These are phyloP conservation scores for Gossypium longicalyx DNA, from an alignment of 345 rosid species.

Conservation along the genomic window DNA sequence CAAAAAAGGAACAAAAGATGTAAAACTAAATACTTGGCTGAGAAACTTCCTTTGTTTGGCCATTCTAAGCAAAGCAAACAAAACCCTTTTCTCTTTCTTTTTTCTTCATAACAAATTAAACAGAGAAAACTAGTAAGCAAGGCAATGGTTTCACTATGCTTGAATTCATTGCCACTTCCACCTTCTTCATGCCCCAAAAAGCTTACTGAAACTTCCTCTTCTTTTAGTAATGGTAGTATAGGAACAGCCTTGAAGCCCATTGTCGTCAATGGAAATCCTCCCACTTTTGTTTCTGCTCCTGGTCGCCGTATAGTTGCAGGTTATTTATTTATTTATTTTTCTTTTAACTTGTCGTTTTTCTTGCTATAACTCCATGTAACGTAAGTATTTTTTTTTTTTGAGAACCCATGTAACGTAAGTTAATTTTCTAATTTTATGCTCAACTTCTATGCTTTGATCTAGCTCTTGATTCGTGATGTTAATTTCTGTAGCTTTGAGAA, in stretches of 20 bases:
- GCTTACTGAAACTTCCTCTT: conserved; percentile 35
- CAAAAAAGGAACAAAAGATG: background rate
- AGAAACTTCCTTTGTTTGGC: conserved; percentile 5
- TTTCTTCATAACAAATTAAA: conserved; percentile 17
- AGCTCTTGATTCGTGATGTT: conserved; percentile 43
- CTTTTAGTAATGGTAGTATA: conserved; percentile 15
- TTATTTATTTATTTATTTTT: conserved; percentile 12
- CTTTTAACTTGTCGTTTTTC: background rate
- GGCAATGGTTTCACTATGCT: conserved; percentile 59
- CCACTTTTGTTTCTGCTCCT: conserved; percentile 90
- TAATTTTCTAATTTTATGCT: background rate
- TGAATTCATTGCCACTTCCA: conserved; percentile 50
- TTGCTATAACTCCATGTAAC: background rate
- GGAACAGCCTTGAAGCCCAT: conserved; percentile 53
- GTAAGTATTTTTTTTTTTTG: too few species aligned
- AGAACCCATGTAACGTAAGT: background rate
- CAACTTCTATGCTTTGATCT: background rate
- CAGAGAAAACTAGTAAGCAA: conserved; percentile 16
- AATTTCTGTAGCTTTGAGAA: background rate
- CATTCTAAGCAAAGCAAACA: background rate
- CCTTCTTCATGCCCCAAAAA: conserved; percentile 46
- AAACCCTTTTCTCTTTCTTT: background rate
- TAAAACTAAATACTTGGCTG: conserved; percentile 11
- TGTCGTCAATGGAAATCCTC: conserved; percentile 65
- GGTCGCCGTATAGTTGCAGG: conserved; percentile 88